Base-by-base conservation (phyloP, 208 protist species). In the Blastocrithidia nonstop region DNA sequence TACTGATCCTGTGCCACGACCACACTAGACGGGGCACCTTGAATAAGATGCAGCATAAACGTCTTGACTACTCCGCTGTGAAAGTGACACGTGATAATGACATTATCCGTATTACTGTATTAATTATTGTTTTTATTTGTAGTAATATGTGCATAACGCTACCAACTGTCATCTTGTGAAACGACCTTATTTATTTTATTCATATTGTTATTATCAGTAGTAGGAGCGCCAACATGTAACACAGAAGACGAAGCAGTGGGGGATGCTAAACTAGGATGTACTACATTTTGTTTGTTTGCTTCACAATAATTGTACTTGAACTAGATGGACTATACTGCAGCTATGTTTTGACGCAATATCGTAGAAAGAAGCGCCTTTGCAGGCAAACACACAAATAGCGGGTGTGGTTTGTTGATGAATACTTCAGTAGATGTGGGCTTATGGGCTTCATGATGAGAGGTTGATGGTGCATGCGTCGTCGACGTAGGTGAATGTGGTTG, bases 341-440 rank as follows among this genome's bases (percentile, higher is more conserved):
- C 39, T 40, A 22, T 45, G 36, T 41, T 42, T 48, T 69, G 64
- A 1, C 69, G 69, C 13, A 77, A 56, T 21, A 72, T 57, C 16
- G 69, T 72, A n/a, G 52, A 54, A 11, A 27, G 36, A 11, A 77
- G 42, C 13, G 64, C 60, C 43, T 70, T 71, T 27, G 63, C 47
- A n/a, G 61, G 33, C 24, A 77, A 16, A 16, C 56, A 46, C 21
- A 77, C 19, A 24, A 33, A 29, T 8, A 31, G 2, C 16, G 28
- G 3, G 32, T 17, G 35, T 2, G 35, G 35, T 39, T n/a, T n/a
- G n/a, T n/a, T n/a, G n/a, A n/a, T n/a, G 29, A 35, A 35, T n/a
- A 35, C 29, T 11, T 35, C 29, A 35, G 11, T 35, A n/a, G 11
- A 11, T 11, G 11, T n/a, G 29, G 11, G 11, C 11, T 35, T n/a